Base-by-base conservation (phyloP, 2,329 filamentous ascomycete genomes). In the Fusarium sp. region DNA sequence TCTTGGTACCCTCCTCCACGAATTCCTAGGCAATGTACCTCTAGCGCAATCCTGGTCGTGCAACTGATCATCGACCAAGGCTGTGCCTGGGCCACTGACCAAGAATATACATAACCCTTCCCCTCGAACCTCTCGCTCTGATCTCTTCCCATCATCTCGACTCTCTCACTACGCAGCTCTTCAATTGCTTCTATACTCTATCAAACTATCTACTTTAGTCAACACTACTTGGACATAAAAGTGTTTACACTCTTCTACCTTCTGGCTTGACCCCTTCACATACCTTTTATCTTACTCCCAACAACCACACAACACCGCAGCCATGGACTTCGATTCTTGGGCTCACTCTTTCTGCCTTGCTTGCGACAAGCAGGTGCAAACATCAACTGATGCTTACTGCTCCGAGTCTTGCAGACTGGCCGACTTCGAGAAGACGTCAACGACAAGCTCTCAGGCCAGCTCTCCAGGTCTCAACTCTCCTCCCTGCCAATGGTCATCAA, bases 311-410 rank as follows among this genome's bases (percentile, higher is more conserved):
- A 56, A 28, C 50, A 73, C 68, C 70, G 70, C 68, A 68, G 81
- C 76, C 70, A 87, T 87, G 83, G 83, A 85, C 77, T 81, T 82
- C 76, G 85, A 87, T 71, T 80, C 83, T 75, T 97, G 94, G 93
- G 92, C 92, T 74, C 92, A 91, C 79, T 91, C 96, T 80, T 97
- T 93, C 87, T 97, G 94, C 85, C 89, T 97, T 73, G 89, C 91
- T 83, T 97, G 94, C 84, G 94, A 97, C 82, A 91, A 91, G 82
- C 79, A 81, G 73, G 78, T 80, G 48, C 92, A 96, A 81, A 94
- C 91, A 62, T 87, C 92, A 68, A 89, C 89, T 56, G 89, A 89
- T 65, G 89, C 92, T 69, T 97, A 97, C 85, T 97, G 94, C 86
- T 97, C 93, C 45, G 94, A 97, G 81, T 88, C 92, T 28, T 97